Evolutionary conservation across 176 grass and related monocot species (phyloP).

Genomic region (Aegilops sharonensis): DNA sequence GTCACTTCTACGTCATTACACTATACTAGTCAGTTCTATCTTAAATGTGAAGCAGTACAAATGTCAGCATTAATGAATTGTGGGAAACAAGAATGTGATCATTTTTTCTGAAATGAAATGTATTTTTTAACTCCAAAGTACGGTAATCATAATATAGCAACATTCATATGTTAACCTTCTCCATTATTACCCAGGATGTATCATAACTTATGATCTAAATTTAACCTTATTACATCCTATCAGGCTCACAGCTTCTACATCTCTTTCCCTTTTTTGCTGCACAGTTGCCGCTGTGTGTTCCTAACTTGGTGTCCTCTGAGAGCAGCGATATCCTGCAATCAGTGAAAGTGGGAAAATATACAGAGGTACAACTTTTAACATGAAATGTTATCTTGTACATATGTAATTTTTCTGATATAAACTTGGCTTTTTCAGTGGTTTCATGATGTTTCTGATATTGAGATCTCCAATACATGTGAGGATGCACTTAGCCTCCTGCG

Average conservation of each 20-base stretch:
- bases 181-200: background rate
- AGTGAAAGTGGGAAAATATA: slow-evolving; percentile 89
- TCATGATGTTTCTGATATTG: slow-evolving; percentile 81
- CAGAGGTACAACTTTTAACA: slow-evolving; percentile 55
- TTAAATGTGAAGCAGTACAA: background rate
- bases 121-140: background rate
- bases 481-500: slow-evolving; percentile 81
- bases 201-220: background rate
- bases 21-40: background rate
- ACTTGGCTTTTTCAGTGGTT: slow-evolving; percentile 76
- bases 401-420: slow-evolving; percentile 15
- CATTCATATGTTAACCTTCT: background rate
- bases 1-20: background rate
- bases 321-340: slow-evolving; percentile 61
- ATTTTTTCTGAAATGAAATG: background rate
- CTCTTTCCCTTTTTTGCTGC: background rate
- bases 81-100: background rate
- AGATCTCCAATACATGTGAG: slow-evolving; percentile 86
- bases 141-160: background rate
- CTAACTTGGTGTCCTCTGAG: slow-evolving; percentile 67
- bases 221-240: background rate
- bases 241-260: slow-evolving; percentile 20
- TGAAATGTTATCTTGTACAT: background rate
- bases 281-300: slow-evolving; percentile 73
- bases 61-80: background rate